Evolutionary conservation across 2,329 filamentous ascomycete species (phyloP).

Genomic region (Colletotrichum tropicale): DNA sequence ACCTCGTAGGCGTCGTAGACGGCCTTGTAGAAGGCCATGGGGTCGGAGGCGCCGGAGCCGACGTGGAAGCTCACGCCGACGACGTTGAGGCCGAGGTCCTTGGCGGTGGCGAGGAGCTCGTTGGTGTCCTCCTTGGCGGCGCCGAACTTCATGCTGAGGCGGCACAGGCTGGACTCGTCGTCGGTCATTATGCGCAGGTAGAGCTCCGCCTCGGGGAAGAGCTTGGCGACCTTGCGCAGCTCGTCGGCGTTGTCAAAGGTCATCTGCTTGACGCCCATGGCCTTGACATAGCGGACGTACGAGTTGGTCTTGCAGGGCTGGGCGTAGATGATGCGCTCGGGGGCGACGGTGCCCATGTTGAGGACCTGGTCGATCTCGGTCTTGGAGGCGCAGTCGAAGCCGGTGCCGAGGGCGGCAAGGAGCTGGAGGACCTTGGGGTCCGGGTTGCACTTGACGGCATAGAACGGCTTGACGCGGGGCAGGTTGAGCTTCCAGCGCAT

Average conservation of each 20-base stretch:
- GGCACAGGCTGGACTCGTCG: conserved; percentile 92
- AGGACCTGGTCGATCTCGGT: conserved; percentile 94
- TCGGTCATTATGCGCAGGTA: conserved; percentile 96
- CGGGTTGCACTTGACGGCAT: conserved; percentile 99
- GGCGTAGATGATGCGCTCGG: conserved; percentile 95
- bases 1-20: conserved; percentile 87
- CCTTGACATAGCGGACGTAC: conserved; percentile 88
- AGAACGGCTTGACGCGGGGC: conserved; percentile 92
- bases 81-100: conserved; percentile 83
- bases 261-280: conserved; percentile 92
- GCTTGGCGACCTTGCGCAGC: conserved; percentile 94
- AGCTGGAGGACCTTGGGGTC: conserved; percentile 88
- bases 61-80: conserved; percentile 98
- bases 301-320: conserved; percentile 99
- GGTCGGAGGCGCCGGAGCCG: conserved; percentile 93
- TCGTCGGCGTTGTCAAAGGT: conserved; percentile 99
- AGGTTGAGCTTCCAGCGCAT: conserved; percentile 97
- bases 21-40: conserved; percentile 87
- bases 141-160: conserved; percentile 96
- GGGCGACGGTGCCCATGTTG: conserved; percentile 74
- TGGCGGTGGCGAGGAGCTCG: conserved; percentile 79
- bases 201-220: conserved; percentile 87
- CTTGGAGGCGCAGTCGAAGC: conserved; percentile 99
- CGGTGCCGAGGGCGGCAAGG: conserved; percentile 85
- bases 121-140: conserved; percentile 84